Evolutionary conservation across 164 flowering plant genomes (phyloP).

Genomic region (Liquidambar formosana): DNA sequence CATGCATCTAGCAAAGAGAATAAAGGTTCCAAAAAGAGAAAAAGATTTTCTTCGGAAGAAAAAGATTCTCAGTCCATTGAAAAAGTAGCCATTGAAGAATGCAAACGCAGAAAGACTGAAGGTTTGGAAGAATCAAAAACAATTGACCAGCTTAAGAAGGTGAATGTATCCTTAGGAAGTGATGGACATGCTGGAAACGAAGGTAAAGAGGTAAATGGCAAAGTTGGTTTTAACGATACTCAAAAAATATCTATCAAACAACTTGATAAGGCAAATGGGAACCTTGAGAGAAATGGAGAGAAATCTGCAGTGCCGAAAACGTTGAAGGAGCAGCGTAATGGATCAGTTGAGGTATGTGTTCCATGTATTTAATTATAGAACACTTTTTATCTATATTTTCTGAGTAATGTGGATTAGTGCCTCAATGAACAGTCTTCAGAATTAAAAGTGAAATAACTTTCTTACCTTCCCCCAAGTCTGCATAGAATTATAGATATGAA

Average conservation of each 20-base stretch:
- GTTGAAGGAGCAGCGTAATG: constrained; percentile 34
- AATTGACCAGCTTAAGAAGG: constrained; percentile 8
- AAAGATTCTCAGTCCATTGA: constrained; percentile 22
- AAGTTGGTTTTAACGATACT: constrained; percentile 8
- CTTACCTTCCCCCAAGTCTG: too few species aligned
- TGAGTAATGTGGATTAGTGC: too few species aligned
- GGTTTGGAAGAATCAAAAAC: constrained; percentile 24
- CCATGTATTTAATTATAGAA: too few species aligned
- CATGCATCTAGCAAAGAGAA: constrained; percentile 21
- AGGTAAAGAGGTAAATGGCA: constrained; percentile 20
- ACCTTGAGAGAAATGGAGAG: constrained; percentile 24
- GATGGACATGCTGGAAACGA: constrained; percentile 20
- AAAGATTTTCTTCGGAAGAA: constrained; percentile 47
- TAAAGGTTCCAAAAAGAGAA: constrained; percentile 61
- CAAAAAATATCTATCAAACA: constrained; percentile 10
- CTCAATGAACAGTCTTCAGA: too few species aligned
- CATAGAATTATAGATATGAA: too few species aligned
- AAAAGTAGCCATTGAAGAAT: constrained; percentile 27
- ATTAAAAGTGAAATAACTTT: too few species aligned
- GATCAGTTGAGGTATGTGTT: constrained; percentile 60
- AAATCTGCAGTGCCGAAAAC: constrained; percentile 24
- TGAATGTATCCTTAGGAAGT: constrained; percentile 6
- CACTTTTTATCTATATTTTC: too few species aligned
- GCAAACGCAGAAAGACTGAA: constrained; percentile 39
- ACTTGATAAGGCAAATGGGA: constrained; percentile 24